These are phyloP conservation scores for Hibiscus syriacus DNA, from an alignment of 345 rosid species.

Conservation along the genomic window DNA sequence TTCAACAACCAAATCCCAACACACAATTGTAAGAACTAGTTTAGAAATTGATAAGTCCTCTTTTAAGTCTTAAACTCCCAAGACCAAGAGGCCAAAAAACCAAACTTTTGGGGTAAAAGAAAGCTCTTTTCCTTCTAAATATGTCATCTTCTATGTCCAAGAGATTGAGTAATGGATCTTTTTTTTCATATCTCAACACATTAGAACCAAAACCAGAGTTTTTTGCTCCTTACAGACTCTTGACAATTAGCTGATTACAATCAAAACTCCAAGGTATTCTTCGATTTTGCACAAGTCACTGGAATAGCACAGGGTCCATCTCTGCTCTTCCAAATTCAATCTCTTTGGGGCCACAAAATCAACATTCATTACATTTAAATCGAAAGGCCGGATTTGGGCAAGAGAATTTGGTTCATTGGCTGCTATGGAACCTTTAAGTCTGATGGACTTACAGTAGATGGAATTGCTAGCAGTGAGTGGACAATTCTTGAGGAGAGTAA, in stretches of 20 bases:
- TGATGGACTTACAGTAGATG: slow-evolving; percentile 80
- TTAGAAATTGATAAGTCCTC: too few species aligned
- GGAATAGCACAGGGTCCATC: slow-evolving; percentile 8
- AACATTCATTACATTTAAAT: slow-evolving; percentile 10
- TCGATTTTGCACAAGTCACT: slow-evolving; percentile 22
- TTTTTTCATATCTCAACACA: slow-evolving; percentile 5
- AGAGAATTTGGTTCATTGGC: slow-evolving; percentile 39
- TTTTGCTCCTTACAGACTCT: background rate
- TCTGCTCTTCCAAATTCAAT: background rate
- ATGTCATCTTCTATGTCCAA: too few species aligned
- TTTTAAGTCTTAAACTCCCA: slow-evolving; percentile 5
- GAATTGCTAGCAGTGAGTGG: slow-evolving; percentile 69
- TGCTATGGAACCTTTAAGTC: slow-evolving; percentile 40
- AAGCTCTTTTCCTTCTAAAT: background rate
- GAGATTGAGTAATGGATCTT: slow-evolving; percentile 19
- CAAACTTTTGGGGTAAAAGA: background rate
- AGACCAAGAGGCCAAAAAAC: too few species aligned
- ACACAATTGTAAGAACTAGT: too few species aligned
- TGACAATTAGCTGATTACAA: slow-evolving; percentile 7
- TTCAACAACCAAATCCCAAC: too few species aligned
- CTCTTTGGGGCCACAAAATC: slow-evolving; percentile 7
- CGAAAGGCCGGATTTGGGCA: slow-evolving; percentile 15
- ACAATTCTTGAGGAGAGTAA: slow-evolving; percentile 66
- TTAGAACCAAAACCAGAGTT: slow-evolving; percentile 7
- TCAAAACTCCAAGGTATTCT: slow-evolving; percentile 16